Evolutionary conservation across 805 yeast genomes (phyloP).

Genomic region (Jamesozyma rosinii): DNA sequence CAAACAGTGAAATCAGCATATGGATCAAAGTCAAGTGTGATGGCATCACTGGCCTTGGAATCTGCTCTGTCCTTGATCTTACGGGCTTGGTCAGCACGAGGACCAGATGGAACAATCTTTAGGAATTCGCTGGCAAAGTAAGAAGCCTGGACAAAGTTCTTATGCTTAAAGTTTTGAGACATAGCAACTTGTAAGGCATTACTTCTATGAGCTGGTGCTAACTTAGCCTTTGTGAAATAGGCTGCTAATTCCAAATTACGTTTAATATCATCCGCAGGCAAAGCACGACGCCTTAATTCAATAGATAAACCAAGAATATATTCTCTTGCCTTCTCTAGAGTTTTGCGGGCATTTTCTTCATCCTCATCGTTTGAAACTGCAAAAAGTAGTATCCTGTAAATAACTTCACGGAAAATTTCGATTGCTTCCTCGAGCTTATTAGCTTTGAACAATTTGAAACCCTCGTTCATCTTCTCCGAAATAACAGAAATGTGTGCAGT

Average conservation of each 20-base stretch:
- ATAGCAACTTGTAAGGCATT: constrained; percentile 92
- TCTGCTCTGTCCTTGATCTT: constrained; percentile 78
- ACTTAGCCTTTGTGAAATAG: constrained; percentile 78
- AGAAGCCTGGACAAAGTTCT: constrained; percentile 81
- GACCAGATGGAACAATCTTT: constrained; percentile 57
- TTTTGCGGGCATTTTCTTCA: constrained; percentile 63
- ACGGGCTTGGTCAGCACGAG: constrained; percentile 81
- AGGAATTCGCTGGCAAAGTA: constrained; percentile 81
- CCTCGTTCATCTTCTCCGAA: constrained; percentile 52
- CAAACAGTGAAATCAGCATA: constrained; percentile 87
- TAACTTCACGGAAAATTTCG: constrained; percentile 63
- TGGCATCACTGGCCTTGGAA: constrained; percentile 69
- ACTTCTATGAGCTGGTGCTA: constrained; percentile 73
- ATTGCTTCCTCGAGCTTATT: constrained; percentile 81
- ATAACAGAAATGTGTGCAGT: constrained; percentile 67
- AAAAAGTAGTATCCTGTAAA: constrained; percentile 63
- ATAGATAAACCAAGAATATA: constrained; percentile 88
- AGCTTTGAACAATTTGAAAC: constrained; percentile 73
- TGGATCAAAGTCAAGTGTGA: constrained; percentile 87
- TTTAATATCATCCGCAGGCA: constrained; percentile 62
- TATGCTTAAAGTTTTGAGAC: constrained; percentile 81
- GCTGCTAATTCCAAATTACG: constrained; percentile 93
- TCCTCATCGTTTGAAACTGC: constrained; percentile 68
- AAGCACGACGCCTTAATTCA: constrained; percentile 77
- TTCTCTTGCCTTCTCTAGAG: constrained; percentile 70